phyloP scores from a whole-genome alignment of 352 stramenopile genomes.

The Globisporangium nodosum region DNA sequence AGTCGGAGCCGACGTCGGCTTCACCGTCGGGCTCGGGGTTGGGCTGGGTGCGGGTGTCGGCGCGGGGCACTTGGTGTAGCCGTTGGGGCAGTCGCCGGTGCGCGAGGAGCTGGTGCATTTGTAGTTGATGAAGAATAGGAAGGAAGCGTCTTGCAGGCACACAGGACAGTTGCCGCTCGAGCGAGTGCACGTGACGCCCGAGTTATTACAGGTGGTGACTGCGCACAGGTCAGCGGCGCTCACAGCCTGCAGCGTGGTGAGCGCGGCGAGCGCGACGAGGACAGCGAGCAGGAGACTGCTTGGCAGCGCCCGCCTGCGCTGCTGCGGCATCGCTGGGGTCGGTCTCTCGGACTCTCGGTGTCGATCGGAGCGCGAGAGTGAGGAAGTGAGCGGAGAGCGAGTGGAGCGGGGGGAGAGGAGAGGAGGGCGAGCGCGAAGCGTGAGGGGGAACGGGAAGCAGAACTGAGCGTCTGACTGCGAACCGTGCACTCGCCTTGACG shows the following conservation, averaged over 20 bases:
- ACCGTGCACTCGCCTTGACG: too few relatives aligned
- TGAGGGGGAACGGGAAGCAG: too few relatives aligned
- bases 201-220: conserved; percentile 4
- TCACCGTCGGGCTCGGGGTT: neutral
- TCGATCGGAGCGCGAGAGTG: neutral
- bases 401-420: neutral
- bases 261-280: neutral
- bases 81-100: conserved; percentile 3
- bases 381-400: neutral
- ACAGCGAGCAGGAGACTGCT: neutral
- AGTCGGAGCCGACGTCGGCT: neutral
- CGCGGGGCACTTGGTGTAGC: conserved; percentile 1
- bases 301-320: neutral
- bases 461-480: too few relatives aligned
- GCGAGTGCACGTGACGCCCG: conserved; percentile 5
- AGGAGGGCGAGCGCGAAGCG: neutral
- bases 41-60: neutral
- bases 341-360: neutral
- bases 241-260: neutral
- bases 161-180: conserved; percentile 9
- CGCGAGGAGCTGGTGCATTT: conserved; percentile 7
- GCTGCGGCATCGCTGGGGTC: neutral
- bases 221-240: conserved; percentile 5
- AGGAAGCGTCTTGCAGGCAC: neutral
- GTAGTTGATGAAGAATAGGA: conserved; percentile 4